Evolutionary conservation across 2,329 filamentous ascomycete species (phyloP), one percentile per base, ranked within the genome.

Genomic region (Xylaria digitata): DNA sequence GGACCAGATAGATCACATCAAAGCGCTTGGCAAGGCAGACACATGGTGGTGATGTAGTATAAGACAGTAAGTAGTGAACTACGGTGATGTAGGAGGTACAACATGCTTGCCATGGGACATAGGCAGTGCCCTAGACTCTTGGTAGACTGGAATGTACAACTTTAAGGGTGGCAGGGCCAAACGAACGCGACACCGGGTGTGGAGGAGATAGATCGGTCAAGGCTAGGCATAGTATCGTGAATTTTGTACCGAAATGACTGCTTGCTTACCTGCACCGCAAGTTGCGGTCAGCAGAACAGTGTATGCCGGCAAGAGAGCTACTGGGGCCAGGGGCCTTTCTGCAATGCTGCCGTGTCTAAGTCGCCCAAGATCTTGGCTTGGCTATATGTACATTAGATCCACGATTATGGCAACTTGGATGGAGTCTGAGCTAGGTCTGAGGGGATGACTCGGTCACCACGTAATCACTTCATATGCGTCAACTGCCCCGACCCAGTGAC

Each of bases 201-300:
- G 37, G 37, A 40, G n/a, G 30, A 23, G 46, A 40, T 54, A 6
- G 52, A 61, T 54, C 52, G 42, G 46, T 43, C 61, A 34, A 57
- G 32, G 46, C 48, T 32, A 45, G n/a, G 37, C 53, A 26, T 32
- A 48, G 11, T 26, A 61, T 60, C 53, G 45, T 58, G 61, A 52
- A 49, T n/a, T 15, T 32, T 13, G 32, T 34, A 49, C 26, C 4
- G 34, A 48, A 52, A 58, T 54, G 56, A 58, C 30, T 21, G 30
- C 55, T 32, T 21, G 30, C 55, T 32, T 32, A 13, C 37, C 61
- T 42, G 21, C 34, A 54, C 48, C 61, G 65, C 61, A 68, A 63
- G 37, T 58, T 52, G 49, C 62, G 62, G 66, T 68, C 66, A 68
- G 66, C 58, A 59, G 66, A 62, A 37, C 63, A 56, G 52, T 37